phyloP scores from a whole-genome alignment of 768 basidiomycete genomes.

The Kwoniella dendrophila region DNA sequence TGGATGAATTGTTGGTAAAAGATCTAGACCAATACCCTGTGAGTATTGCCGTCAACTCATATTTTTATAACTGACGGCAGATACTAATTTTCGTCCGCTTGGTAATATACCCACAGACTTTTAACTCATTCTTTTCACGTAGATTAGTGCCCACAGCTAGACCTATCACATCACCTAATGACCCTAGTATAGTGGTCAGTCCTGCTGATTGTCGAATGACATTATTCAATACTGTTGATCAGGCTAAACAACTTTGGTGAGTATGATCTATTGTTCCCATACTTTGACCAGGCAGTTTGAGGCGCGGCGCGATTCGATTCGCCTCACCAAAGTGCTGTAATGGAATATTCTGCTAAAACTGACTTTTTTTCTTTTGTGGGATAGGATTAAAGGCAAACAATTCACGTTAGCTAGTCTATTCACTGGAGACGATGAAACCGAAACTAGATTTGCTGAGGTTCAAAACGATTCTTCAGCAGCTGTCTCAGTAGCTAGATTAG shows the following conservation, averaged over 20 bases:
- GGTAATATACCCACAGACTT: too few species aligned
- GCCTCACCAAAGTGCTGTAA: too few species aligned
- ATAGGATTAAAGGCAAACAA: constrained; percentile 67
- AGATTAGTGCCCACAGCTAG: constrained; percentile 66
- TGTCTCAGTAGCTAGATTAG: constrained; percentile 73
- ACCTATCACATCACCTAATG: constrained; percentile 64
- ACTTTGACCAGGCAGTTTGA: too few species aligned
- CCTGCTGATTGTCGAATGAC: constrained; percentile 75
- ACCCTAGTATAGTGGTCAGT: constrained; percentile 64
- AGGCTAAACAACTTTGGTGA: constrained; percentile 72
- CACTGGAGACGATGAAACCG: constrained; percentile 54
- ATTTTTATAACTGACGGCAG: neutral
- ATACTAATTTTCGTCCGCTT: too few species aligned
- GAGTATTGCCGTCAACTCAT: constrained; percentile 17
- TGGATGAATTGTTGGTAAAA: constrained; percentile 66
- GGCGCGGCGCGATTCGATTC: too few species aligned
- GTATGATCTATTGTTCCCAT: constrained; percentile 13
- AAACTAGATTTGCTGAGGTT: constrained; percentile 58
- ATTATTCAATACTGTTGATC: constrained; percentile 65
- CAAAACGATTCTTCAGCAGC: constrained; percentile 38
- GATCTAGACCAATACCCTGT: constrained; percentile 65
- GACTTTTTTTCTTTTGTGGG: neutral
- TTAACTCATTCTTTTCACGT: constrained; percentile 78
- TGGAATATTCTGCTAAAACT: neutral
- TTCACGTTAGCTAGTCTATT: constrained; percentile 71